Conservation (phyloP, 2,329 filamentous ascomycete species). For the Zymoseptoria pseudotritici region DNA sequence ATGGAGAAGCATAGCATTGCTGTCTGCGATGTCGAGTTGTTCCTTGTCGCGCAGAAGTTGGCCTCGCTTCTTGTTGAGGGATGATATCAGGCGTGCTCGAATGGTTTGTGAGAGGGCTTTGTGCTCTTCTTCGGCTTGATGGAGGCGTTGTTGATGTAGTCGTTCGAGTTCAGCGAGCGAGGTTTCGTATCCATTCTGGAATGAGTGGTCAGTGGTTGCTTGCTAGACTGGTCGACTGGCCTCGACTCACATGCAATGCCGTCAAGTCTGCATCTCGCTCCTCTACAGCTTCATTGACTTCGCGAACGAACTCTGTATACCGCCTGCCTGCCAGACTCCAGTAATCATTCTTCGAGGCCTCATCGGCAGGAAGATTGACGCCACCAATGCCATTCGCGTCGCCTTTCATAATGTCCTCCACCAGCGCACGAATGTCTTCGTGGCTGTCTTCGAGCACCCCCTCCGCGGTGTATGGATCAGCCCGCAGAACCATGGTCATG, state of each 20-base stretch:
- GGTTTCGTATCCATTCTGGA: constrained; percentile 51
- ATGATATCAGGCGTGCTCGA: constrained; percentile 53
- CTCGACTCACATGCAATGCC: constrained; percentile 62
- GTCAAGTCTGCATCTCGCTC: constrained; percentile 77
- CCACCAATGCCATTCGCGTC: constrained; percentile 23
- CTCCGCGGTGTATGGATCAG: constrained; percentile 65
- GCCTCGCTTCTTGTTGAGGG: constrained; percentile 49
- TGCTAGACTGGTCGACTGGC: not conserved
- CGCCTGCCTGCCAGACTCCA: constrained; percentile 62
- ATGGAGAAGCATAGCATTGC: constrained; percentile 57
- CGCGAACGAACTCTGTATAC: constrained; percentile 77
- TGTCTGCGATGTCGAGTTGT: constrained; percentile 59
- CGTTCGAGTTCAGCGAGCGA: constrained; percentile 50
- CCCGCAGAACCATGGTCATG: constrained; percentile 75
- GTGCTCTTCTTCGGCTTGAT: constrained; percentile 57
- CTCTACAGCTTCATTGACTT: constrained; percentile 83
- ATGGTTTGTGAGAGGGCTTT: constrained; percentile 51
- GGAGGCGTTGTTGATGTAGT: constrained; percentile 51
- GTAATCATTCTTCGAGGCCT: constrained; percentile 60
- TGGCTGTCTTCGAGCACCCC: constrained; percentile 58
- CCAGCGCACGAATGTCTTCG: constrained; percentile 60
- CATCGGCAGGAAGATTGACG: constrained; percentile 33
- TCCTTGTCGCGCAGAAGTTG: constrained; percentile 58
- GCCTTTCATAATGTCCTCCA: constrained; percentile 32
- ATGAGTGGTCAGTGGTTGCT: not conserved